phyloP scores from a whole-genome alignment of 1,139 yeast species.

The Suhomyces wounanorum region DNA sequence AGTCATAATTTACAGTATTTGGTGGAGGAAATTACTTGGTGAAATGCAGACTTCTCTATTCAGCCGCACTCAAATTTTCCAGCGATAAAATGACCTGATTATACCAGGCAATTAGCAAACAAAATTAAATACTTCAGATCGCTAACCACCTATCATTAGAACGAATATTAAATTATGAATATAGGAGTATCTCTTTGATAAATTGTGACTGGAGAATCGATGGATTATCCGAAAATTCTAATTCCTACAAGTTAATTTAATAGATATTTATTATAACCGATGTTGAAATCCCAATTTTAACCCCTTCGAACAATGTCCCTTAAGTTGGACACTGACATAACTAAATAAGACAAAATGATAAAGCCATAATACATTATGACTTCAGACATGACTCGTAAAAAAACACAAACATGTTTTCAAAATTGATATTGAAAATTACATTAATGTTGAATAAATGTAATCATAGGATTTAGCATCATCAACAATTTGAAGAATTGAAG shows the following conservation, averaged over 20 bases:
- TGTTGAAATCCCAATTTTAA: constrained; percentile 55
- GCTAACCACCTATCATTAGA: no score
- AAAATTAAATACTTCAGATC: no score
- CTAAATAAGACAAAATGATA: constrained; percentile 18
- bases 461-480: constrained; percentile 43
- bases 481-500: constrained; percentile 29
- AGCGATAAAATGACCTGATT: no score
- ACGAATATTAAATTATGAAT: no score
- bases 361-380: constrained; percentile 4
- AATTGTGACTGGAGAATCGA: no score
- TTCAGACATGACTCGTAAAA: constrained; percentile 14
- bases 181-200: no score
- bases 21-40: no score
- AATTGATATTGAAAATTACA: constrained; percentile 39
- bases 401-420: constrained; percentile 10
- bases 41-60: no score
- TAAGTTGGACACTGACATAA: constrained; percentile 12
- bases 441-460: constrained; percentile 72
- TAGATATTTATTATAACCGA: constrained; percentile 19
- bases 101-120: no score
- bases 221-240: no score
- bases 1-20: no score
- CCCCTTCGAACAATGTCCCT: constrained; percentile 30
- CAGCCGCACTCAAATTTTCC: no score
- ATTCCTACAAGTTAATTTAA: not conserved